phyloP scores from a whole-genome alignment of 2,329 filamentous ascomycete species.

The Colletotrichum sp. region DNA sequence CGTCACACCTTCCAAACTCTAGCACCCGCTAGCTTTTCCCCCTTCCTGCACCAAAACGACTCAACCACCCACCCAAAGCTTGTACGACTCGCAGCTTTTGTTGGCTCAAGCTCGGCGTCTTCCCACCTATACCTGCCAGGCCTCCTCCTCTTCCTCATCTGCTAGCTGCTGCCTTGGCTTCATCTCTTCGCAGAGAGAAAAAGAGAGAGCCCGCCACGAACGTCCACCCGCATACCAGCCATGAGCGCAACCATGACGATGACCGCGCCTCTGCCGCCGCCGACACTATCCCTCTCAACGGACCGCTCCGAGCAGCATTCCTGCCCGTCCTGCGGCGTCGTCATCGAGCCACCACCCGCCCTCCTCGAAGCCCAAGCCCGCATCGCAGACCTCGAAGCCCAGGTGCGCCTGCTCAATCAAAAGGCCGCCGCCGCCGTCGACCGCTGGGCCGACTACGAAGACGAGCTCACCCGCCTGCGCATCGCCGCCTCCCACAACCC shows the following conservation, averaged over 20 bases:
- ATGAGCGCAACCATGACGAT: slow-evolving; percentile 25
- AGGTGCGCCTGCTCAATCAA: slow-evolving; percentile 72
- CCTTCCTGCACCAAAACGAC: background rate
- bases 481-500: slow-evolving; percentile 23
- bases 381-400: slow-evolving; percentile 73
- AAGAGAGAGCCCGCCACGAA: background rate
- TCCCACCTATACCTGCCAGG: background rate
- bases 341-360: slow-evolving; percentile 41
- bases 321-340: slow-evolving; percentile 58
- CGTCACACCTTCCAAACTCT: slow-evolving; percentile 17
- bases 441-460: slow-evolving; percentile 80
- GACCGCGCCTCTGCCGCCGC: slow-evolving; percentile 18
- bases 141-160: background rate
- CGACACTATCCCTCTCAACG: slow-evolving; percentile 23
- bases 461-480: slow-evolving; percentile 70
- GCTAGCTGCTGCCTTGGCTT: accelerated
- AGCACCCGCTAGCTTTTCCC: background rate
- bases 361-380: slow-evolving; percentile 62
- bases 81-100: background rate
- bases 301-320: slow-evolving; percentile 30
- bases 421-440: slow-evolving; percentile 71
- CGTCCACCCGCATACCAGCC: background rate
- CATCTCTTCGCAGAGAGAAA: background rate
- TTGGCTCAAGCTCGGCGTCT: background rate
- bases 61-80: slow-evolving; percentile 2